Conservation (phyloP, 225 moss, liverwort and hornwort species). For the Ulota crispa region DNA sequence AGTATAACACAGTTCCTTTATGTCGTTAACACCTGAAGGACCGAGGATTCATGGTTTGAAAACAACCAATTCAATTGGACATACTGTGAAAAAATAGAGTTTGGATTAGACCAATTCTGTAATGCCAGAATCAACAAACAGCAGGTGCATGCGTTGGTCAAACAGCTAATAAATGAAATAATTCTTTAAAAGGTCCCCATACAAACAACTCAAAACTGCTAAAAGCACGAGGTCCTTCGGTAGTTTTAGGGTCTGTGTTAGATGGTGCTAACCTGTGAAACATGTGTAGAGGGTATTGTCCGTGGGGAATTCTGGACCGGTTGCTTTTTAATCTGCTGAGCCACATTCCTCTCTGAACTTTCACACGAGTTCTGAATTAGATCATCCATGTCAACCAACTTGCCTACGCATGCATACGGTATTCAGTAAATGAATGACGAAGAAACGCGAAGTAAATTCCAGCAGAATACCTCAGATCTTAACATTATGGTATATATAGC, state of each 20-base stretch:
- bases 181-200: background rate
- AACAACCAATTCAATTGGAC: background rate
- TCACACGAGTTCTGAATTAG: slow-evolving; percentile 14
- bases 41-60: background rate
- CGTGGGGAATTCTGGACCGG: background rate
- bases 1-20: background rate
- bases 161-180: too few species aligned
- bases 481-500: background rate
- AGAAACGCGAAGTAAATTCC: background rate
- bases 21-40: background rate
- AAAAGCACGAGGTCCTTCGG: background rate
- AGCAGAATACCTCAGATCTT: background rate
- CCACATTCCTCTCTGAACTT: slow-evolving; percentile 38
- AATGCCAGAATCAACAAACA: background rate
- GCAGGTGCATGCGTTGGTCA: background rate
- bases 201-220: background rate
- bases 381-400: slow-evolving; percentile 15
- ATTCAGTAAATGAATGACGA: background rate
- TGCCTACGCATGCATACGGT: slow-evolving; percentile 2
- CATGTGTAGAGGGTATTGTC: background rate
- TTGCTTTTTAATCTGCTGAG: slow-evolving; percentile 15
- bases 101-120: background rate
- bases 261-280: slow-evolving; percentile 20
- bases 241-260: background rate
- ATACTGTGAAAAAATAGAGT: background rate